Conservation (phyloP, 1,284 basidiomycete genomes). For the Spongispora temasekensis region DNA sequence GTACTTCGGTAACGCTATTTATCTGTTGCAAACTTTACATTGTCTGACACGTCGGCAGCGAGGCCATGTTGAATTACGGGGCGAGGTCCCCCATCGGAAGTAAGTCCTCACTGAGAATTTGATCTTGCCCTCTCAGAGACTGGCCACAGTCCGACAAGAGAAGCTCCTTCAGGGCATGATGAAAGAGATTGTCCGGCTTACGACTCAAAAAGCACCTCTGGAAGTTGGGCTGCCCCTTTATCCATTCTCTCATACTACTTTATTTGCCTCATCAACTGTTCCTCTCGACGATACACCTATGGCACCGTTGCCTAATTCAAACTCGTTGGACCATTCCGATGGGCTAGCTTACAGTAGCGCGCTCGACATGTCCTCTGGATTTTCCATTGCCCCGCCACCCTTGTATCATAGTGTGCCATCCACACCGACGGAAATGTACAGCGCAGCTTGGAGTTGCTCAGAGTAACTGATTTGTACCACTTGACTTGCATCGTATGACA, state of each 20-base stretch:
- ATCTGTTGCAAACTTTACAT: neutral
- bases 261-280: slow-evolving; percentile 50
- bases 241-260: slow-evolving; percentile 69
- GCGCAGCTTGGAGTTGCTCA: slow-evolving; percentile 13
- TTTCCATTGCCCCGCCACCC: slow-evolving; percentile 6
- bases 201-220: slow-evolving; percentile 72
- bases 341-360: slow-evolving; percentile 6
- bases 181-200: slow-evolving; percentile 81
- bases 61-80: slow-evolving; percentile 80
- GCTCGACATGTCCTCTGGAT: slow-evolving; percentile 15
- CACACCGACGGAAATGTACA: slow-evolving; percentile 10
- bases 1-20: slow-evolving; percentile 58
- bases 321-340: slow-evolving; percentile 11
- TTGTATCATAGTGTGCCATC: slow-evolving; percentile 10
- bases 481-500: slow-evolving; percentile 9
- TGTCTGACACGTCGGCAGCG: slow-evolving; percentile 42
- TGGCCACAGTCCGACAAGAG: slow-evolving; percentile 69
- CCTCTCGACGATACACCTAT: slow-evolving; percentile 25
- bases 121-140: slow-evolving; percentile 17
- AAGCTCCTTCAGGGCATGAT: slow-evolving; percentile 78
- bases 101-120: slow-evolving; percentile 41
- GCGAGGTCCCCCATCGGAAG: slow-evolving; percentile 78
- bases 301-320: slow-evolving; percentile 42
- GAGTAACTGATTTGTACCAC: slow-evolving; percentile 7
- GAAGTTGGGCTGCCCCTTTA: slow-evolving; percentile 77